Evolutionary conservation across 352 stramenopile species (phyloP), one percentile per base, ranked within the genome.

Genomic region (Pythium biforme): DNA sequence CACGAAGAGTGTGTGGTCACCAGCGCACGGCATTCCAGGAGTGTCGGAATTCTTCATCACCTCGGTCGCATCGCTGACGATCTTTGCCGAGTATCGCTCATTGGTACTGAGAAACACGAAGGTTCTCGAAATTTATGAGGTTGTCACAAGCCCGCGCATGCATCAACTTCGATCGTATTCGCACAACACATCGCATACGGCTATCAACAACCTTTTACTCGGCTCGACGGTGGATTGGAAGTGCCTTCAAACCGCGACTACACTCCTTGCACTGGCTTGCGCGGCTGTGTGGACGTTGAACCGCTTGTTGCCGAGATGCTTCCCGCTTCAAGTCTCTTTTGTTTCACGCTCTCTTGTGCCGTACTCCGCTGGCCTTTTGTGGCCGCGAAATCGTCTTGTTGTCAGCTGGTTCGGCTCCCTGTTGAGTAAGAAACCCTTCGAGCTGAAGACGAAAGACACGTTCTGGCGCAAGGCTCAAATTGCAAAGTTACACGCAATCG

Each of bases 41-140:
- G 45, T 70, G 3, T 55, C 60, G 10, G 69, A 73, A 29, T 71
- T 69, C 31, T 43, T 52, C 6, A 33, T 76, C 33, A 70, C 26
- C 20, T 57, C 71, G 17, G 29, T 76, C 14, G 59, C 57, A 20
- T 56, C 50, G 22, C 22, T 69, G 11, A 68, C 52, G 3, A 53
- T 68, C 3, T 62, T 62, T 43, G 61, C 53, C 3, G 45, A 62
- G 23, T 26, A 55, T 19, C 31, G 61, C 5, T 33, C 27, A 2
- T 46, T 54, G 22, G 40, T 27, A 15, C 33, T 54, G 15, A 55
- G 61, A 1, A 39, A 58, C n/a, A 47, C 46, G 7, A 23, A 31
- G 3, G 40, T 68, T 4, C 10, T 57, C 2, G 19, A 59, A 23
- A 29, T 68, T 52, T 11, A 56, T 33, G 8, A 12, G 19, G 19